A percentile compares a stretch with the other conserved stretches of the same genome.
Evolutionary conservation across 805 yeast species (phyloP).

Genomic region (Yamadazyma kitorensis): DNA sequence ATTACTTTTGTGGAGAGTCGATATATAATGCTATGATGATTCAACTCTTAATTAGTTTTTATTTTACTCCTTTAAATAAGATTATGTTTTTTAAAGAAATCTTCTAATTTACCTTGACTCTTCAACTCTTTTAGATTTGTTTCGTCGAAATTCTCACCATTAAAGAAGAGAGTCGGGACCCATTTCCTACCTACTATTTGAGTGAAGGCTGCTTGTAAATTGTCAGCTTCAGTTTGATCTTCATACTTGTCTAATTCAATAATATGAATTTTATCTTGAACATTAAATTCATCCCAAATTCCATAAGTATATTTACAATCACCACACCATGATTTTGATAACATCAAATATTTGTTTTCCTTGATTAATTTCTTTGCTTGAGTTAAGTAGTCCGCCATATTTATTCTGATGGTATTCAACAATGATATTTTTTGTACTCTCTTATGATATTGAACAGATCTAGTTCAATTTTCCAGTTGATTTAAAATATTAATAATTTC

Average conservation of each 20-base stretch:
- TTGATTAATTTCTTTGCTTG: constrained; percentile 46
- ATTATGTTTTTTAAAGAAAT: constrained; percentile 27
- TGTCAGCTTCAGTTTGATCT: constrained; percentile 47
- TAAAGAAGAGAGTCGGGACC: constrained; percentile 67
- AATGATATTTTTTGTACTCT: no score
- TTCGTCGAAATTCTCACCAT: constrained; percentile 60
- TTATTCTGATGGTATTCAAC: not conserved
- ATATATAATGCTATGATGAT: no score
- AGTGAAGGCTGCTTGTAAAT: constrained; percentile 55
- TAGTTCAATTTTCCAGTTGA: no score
- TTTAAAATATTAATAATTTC: no score
- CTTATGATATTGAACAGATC: no score
- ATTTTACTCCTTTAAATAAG: constrained; percentile 12
- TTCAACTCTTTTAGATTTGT: constrained; percentile 41
- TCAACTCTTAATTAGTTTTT: no score
- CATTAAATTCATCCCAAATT: constrained; percentile 53
- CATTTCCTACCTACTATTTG: constrained; percentile 58
- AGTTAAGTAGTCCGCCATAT: not conserved
- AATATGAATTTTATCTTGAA: constrained; percentile 47
- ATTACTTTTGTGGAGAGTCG: no score
- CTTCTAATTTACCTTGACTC: constrained; percentile 28
- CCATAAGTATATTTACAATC: constrained; percentile 65
- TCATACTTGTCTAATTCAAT: constrained; percentile 59
- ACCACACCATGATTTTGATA: constrained; percentile 77
- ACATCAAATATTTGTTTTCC: constrained; percentile 49